Percentiles rank a stretch among this genome's conserved stretches.
phyloP scores from a whole-genome alignment of 352 stramenopile genomes.

The Halophytophthora batemanensis region DNA sequence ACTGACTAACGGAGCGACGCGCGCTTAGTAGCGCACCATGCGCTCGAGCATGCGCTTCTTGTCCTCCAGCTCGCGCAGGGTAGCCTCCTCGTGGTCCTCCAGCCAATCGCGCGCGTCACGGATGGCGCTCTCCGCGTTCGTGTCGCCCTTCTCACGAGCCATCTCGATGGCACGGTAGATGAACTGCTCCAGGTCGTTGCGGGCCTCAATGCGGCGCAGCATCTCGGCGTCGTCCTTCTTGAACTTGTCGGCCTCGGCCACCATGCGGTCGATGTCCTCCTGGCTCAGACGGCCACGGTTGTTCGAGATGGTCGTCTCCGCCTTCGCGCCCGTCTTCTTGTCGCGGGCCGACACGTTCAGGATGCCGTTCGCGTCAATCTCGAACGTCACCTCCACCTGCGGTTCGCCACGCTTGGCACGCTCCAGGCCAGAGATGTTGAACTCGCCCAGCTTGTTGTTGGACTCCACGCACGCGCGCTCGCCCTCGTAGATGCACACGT shows the following conservation, averaged over 20 bases:
- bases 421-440: conserved; percentile 89
- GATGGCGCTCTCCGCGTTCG: conserved; percentile 75
- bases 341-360: conserved; percentile 88
- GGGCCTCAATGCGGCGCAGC: conserved; percentile 63
- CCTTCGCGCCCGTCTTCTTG: conserved; percentile 73
- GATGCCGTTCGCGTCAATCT: conserved; percentile 92
- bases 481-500: conserved; percentile 88
- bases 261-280: conserved; percentile 72
- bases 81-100: conserved; percentile 79
- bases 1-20: conserved; percentile 2
- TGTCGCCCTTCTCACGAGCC: conserved; percentile 63
- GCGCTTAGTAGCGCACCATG: conserved; percentile 63
- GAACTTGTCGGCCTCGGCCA: conserved; percentile 68
- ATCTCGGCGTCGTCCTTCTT: conserved; percentile 74
- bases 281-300: conserved; percentile 68
- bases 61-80: conserved; percentile 93
- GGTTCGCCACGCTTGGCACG: conserved; percentile 85
- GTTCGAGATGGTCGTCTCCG: conserved; percentile 73
- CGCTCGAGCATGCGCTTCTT: conserved; percentile 88
- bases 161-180: conserved; percentile 74
- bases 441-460: conserved; percentile 93
- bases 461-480: conserved; percentile 85
- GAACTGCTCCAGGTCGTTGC: conserved; percentile 66
- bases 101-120: conserved; percentile 88
- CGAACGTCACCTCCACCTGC: conserved; percentile 90